These are phyloP conservation scores for Ophiostoma ips DNA, from an alignment of 2,329 filamentous ascomycete species.

Conservation along the genomic window DNA sequence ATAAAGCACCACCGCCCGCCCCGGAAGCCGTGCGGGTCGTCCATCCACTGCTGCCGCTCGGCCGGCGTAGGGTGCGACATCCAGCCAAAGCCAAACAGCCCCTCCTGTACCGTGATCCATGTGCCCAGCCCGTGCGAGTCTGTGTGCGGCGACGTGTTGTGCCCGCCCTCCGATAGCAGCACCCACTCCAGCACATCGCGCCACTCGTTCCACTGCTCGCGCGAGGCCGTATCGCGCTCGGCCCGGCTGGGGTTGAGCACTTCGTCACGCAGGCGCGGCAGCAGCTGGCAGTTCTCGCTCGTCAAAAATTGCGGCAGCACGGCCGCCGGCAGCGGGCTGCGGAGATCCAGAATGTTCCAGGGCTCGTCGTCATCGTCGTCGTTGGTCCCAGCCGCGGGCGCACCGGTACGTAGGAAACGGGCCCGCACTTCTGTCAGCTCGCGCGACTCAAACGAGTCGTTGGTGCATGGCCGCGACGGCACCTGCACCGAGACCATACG, in stretches of 20 bases:
- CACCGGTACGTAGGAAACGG: constrained; percentile 13
- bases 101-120: constrained; percentile 22
- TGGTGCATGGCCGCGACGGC: constrained; percentile 16
- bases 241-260: constrained; percentile 25
- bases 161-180: constrained; percentile 21
- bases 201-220: constrained; percentile 21
- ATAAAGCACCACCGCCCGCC: constrained; percentile 21
- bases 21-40: constrained; percentile 15
- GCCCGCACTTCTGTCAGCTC: constrained; percentile 14
- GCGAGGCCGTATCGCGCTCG: constrained; percentile 17
- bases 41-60: constrained; percentile 18
- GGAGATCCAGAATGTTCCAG: constrained; percentile 20
- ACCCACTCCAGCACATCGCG: constrained; percentile 21
- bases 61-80: constrained; percentile 18
- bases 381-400: no score
- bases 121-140: constrained; percentile 22
- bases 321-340: constrained; percentile 16
- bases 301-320: constrained; percentile 17
- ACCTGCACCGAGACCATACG: constrained; percentile 18
- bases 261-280: constrained; percentile 18
- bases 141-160: constrained; percentile 22
- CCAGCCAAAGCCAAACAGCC: constrained; percentile 21
- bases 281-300: constrained; percentile 19
- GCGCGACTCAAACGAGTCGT: constrained; percentile 16
- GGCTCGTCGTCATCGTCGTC: constrained; percentile 12